These are phyloP conservation scores for Nepenthes mirabilis DNA, from an alignment of 148 eudicot species.

Conservation along the genomic window DNA sequence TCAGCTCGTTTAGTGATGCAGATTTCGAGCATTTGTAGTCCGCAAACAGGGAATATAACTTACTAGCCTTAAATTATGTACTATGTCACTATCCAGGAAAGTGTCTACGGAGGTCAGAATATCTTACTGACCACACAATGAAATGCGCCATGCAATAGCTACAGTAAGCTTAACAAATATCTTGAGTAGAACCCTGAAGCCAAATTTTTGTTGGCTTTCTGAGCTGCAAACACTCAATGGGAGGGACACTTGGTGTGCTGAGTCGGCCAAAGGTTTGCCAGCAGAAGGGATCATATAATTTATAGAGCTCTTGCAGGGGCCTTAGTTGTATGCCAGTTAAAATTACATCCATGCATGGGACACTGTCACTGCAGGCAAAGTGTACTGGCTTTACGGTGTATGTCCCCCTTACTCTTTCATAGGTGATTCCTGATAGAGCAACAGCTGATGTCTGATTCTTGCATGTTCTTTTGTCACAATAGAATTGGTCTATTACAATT, in stretches of 20 bases:
- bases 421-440: conserved; percentile 68
- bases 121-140: conserved; percentile 18
- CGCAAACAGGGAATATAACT: too few relatives aligned
- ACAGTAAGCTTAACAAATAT: conserved; percentile 31
- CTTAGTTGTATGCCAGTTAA: conserved; percentile 50
- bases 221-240: conserved; percentile 45
- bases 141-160: conserved; percentile 2
- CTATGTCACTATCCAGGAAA: too few relatives aligned
- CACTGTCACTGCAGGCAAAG: conserved; percentile 79
- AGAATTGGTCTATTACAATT: conserved; percentile 81
- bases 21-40: too few relatives aligned
- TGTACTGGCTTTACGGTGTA: conserved; percentile 91
- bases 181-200: conserved; percentile 40
- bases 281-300: conserved; percentile 61
- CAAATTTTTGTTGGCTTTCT: conserved; percentile 56
- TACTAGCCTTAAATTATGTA: too few relatives aligned
- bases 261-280: conserved; percentile 80
- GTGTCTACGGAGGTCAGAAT: conserved; percentile 15
- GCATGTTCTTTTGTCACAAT: conserved; percentile 76
- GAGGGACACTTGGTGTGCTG: conserved; percentile 54
- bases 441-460: conserved; percentile 73
- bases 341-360: conserved; percentile 72
- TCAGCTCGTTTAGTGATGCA: too few relatives aligned
- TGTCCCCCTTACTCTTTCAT: conserved; percentile 67
- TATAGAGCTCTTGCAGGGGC: conserved; percentile 54